Base-by-base conservation (phyloP, 2,329 filamentous ascomycete species). In the Volutella citrinella region DNA sequence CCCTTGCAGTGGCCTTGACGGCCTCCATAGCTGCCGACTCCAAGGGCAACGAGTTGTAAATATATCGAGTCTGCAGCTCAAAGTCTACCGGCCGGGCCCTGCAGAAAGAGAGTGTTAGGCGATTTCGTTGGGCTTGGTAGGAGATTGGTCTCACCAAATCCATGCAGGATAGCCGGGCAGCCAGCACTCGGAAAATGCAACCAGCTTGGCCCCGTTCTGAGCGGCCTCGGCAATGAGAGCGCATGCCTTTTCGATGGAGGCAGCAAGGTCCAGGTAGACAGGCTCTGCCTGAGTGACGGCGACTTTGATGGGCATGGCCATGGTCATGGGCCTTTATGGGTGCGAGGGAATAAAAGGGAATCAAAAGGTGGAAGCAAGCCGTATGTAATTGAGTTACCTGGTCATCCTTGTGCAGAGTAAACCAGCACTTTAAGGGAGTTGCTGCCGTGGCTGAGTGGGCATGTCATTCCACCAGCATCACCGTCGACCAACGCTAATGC, bases 181-280 rank as follows among this genome's bases (percentile, higher is more conserved):
- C 65, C 68, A 77, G 17, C 64, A 64, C 42, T 77, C 72, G 2
- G 74, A 67, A 37, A 78, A 78, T 0, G 67, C 63, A 9, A 83
- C 51, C 3, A 83, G 59, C 30, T 75, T 64, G 1, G 76, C 75
- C 3, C 70, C 72, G 33, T 74, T 69, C 3, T 39, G 18, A 5
- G 51, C 43, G 5, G 51, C 51, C 27, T 54, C 49, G 14, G 38
- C 38, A 21, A 54, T 45, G 19, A 54, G 51, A 8, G 13, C 24
- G 31, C 43, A 48, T 13, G 45, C 38, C 21, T 55, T 55, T n/a
- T 46, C 38, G n/a, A 55, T 36, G 10, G 50, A 44, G 10, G 30
- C 44, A 4, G 38, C 36, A 2, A 54, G 32, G 19, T 55, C 46
- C 5, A 54, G 40, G 19, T 45, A 55, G 19, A 50, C 49, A 14